Percentiles rank a stretch among this genome's conserved stretches.
phyloP scores from a whole-genome alignment of 2,329 filamentous ascomycete genomes.

The Ascocoryne sarcoides region DNA sequence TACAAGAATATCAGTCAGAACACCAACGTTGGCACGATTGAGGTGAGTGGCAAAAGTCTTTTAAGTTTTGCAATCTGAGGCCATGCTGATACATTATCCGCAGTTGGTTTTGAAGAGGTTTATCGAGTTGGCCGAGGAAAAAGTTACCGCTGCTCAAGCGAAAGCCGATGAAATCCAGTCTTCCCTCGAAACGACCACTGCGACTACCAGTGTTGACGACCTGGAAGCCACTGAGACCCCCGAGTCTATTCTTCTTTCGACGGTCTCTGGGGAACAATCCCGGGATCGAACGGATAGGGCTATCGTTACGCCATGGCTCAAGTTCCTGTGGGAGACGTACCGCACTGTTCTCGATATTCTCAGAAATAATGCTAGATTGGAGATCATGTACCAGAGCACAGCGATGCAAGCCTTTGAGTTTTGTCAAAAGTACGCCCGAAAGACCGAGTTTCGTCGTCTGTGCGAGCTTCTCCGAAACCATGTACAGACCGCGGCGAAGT shows the following conservation, averaged over 20 bases:
- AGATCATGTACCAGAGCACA: conserved; percentile 97
- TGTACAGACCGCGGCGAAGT: conserved; percentile 97
- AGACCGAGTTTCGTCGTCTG: conserved; percentile 97
- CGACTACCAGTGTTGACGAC: conserved; percentile 77
- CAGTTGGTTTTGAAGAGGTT: conserved; percentile 92
- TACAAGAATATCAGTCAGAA: conserved; percentile 99
- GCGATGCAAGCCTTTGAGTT: conserved; percentile 98
- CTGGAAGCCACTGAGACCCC: conserved; percentile 95
- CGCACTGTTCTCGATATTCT: conserved; percentile 96
- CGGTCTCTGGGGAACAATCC: conserved; percentile 95
- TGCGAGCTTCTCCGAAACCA: conserved; percentile 98
- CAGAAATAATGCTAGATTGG: conserved; percentile 95
- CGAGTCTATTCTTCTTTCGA: conserved; percentile 94
- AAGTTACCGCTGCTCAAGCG: conserved; percentile 89
- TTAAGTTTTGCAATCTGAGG: neutral
- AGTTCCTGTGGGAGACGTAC: conserved; percentile 99
- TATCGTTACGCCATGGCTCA: conserved; percentile 97
- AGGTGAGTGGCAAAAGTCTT: conserved; percentile 44
- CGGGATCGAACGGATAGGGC: conserved; percentile 95
- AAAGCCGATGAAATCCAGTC: conserved; percentile 95
- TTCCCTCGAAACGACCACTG: conserved; percentile 65
- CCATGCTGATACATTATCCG: conserved; percentile 1
- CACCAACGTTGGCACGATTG: conserved; percentile 95
- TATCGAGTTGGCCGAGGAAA: conserved; percentile 92
- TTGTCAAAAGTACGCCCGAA: conserved; percentile 94